phyloP scores from a whole-genome alignment of 306 rosid species.

The Dryas drummondii region DNA sequence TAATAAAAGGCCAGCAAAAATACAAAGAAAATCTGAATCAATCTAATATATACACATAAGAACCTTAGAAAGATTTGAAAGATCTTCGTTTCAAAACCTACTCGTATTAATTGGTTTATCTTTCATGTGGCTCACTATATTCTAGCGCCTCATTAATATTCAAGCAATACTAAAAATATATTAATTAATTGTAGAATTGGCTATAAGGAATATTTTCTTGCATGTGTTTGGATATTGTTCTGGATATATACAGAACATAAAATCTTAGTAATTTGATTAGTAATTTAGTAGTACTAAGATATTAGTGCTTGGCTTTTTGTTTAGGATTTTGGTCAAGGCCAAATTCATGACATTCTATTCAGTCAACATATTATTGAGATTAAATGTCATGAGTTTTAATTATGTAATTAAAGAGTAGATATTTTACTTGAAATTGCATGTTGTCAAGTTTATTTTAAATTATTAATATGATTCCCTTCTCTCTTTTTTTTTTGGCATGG shows the following conservation, averaged over 20 bases:
- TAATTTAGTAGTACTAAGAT: conserved; percentile 16
- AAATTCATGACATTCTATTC: conserved; percentile 9
- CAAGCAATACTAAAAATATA: conserved; percentile 4
- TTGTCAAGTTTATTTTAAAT: neutral
- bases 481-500: too few species aligned
- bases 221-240: conserved; percentile 72
- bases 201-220: conserved; percentile 55
- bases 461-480: neutral
- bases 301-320: conserved; percentile 16
- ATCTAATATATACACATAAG: conserved; percentile 43
- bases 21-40: conserved; percentile 10
- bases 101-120: conserved; percentile 27
- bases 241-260: conserved; percentile 23
- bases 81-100: conserved; percentile 50
- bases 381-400: neutral
- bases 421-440: neutral
- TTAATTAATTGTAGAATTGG: conserved; percentile 15
- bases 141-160: conserved; percentile 23
- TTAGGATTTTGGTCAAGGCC: conserved; percentile 5
- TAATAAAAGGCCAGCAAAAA: conserved; percentile 4
- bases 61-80: conserved; percentile 57
- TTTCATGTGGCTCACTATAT: conserved; percentile 35
- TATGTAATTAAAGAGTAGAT: neutral
- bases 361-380: conserved; percentile 2
- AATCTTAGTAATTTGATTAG: conserved; percentile 53